Evolutionary conservation across 148 eudicot genomes (phyloP), one percentile per base, ranked within the genome.

Genomic region (Rhododendron ferrugineum): DNA sequence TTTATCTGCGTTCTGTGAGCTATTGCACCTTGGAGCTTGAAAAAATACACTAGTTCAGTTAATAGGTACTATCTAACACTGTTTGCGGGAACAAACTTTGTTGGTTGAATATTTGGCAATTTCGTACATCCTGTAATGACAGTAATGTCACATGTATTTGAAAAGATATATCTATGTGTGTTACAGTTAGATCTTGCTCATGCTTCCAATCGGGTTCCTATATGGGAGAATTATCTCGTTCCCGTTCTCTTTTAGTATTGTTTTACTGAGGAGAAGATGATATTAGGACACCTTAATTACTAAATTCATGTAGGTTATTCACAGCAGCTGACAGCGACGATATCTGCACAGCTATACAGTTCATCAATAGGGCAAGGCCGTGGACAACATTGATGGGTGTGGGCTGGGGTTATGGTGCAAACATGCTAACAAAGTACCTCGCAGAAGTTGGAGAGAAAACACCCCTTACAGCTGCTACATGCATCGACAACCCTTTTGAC

Each of bases 311-410:
- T 93, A 97, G 99, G 99, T 89, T 97, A 90, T 95, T 97, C 90
- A 90, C 98, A 85, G 98, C 99, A 89, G 99, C 98, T 91, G 99
- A 97, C 87, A 95, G 98, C 85, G 98, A 97, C 91, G 99, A 97
- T 93, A 88, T 97, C 86, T 88, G 88, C 93, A 92, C 94, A 82
- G 95, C 98, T 87, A 84, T 95, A 88, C 95, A 89, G 82, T 97
- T 86, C 83, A 86, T 97, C 82, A 93, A 90, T 40, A 95, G 86
- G 86, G 91, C 91, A 87, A 94, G 99, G 84, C 96, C 98, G 79
- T 93, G 98, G 96, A 92, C 98, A 85, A 92, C 99, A 79, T 85
- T 95, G 88, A 91, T 92, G 92, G 95, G 88, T 46, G 95, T 95
- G 89, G 99, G 95, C 86, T 95, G 95, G 96, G 98, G 96, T 75